Conservation (phyloP, 208 protist genomes). For the Naegleria lovaniensis region DNA sequence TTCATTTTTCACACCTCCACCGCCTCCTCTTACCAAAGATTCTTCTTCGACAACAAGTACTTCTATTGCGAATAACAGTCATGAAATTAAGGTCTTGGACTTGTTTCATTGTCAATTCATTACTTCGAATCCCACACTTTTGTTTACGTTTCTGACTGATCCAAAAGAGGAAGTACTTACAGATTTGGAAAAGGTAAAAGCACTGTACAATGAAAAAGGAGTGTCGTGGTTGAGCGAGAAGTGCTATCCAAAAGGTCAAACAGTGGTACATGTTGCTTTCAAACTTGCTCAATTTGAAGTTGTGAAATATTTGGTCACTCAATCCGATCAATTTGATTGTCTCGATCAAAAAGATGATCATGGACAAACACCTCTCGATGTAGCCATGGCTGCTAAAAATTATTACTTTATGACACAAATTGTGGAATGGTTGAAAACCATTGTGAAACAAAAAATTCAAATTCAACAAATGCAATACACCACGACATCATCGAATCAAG, state of each 20-base stretch:
- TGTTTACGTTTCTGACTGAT: neutral
- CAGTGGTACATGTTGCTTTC: slow-evolving; percentile 3
- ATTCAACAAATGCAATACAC: neutral
- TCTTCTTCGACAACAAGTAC: no score
- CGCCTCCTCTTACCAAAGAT: no score
- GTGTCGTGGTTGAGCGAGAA: neutral
- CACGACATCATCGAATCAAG: neutral
- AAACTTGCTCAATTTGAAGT: neutral
- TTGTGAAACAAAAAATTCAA: neutral
- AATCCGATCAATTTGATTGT: slow-evolving; percentile 6
- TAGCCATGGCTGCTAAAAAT: neutral
- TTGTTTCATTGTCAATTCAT: neutral
- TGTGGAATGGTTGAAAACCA: neutral
- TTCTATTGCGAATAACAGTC: neutral
- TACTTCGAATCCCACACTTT: neutral
- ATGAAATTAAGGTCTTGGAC: neutral
- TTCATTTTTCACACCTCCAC: neutral
- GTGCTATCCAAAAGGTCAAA: neutral
- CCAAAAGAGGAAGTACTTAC: neutral
- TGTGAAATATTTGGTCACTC: neutral
- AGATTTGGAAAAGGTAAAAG: neutral
- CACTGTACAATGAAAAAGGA: neutral
- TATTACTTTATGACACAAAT: neutral
- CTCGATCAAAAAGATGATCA: neutral
- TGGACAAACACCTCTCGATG: neutral